phyloP scores from a whole-genome alignment of 139 green algal species.

The Diplosphaera chodatii region DNA sequence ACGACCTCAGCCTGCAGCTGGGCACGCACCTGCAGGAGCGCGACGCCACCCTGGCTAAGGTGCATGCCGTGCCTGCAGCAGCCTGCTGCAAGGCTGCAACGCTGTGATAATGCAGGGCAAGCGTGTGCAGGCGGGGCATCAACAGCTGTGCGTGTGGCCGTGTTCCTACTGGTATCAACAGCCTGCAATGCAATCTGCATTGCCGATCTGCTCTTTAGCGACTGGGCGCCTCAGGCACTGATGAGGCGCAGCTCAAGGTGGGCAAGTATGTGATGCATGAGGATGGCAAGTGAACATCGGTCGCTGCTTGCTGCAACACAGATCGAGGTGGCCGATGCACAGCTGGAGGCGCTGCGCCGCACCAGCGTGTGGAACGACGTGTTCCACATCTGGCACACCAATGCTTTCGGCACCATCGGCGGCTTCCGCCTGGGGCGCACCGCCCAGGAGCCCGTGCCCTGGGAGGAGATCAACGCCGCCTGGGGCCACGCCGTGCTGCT shows the following conservation, averaged over 20 bases:
- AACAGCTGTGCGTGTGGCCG: too few relatives aligned
- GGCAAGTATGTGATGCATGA: too few relatives aligned
- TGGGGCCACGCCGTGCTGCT: conserved; percentile 91
- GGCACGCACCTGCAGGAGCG: conserved; percentile 59
- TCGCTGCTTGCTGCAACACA: too few relatives aligned
- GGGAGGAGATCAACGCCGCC: conserved; percentile 96
- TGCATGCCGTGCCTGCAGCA: background rate
- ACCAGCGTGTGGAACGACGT: conserved; percentile 83
- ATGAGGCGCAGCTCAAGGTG: too few relatives aligned
- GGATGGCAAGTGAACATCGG: too few relatives aligned
- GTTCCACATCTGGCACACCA: conserved; percentile 86
- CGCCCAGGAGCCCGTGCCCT: conserved; percentile 68
- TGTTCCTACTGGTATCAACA: too few relatives aligned
- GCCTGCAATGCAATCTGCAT: too few relatives aligned
- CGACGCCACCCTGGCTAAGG: conserved; percentile 55
- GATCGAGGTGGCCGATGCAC: conserved; percentile 27
- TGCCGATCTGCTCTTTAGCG: too few relatives aligned
- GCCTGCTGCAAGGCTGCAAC: too few relatives aligned
- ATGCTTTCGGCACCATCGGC: conserved; percentile 79
- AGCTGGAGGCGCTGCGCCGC: conserved; percentile 63
- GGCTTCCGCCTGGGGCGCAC: conserved; percentile 84
- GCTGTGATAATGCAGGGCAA: conserved; percentile 17
- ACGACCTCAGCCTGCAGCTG: conserved; percentile 70
- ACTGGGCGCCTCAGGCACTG: too few relatives aligned
- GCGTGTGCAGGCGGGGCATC: too few relatives aligned